Evolutionary conservation across 1,139 yeast genomes (phyloP), one percentile per base, ranked within the genome.

Genomic region (Blastobotrys capitulatus): DNA sequence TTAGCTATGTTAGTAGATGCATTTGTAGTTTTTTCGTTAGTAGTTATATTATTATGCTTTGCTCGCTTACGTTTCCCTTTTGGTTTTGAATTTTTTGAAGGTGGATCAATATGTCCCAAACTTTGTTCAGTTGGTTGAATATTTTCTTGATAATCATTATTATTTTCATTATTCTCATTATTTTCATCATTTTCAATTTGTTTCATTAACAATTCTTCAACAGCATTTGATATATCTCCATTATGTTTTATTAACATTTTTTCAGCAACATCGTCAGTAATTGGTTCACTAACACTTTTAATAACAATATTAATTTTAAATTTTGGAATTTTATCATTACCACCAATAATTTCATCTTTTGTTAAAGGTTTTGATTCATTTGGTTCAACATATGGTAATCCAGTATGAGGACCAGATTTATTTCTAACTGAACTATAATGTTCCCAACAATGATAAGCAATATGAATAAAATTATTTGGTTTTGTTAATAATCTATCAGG

Each of bases 391-490:
- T 57, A 50, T 1, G 73, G 71, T 13, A 62, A 56, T 2, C 75
- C 75, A 10, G 54, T 52, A 47, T 65, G 68, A 6, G 75, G 74
- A 0, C 73, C 74, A 9, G 54, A 59, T 12, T 60, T 52, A 43
- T 68, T 66, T 19, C 75, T 60, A 6, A 71, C 69, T 10, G 72
- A 65, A 18, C 72, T 68, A 52, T 71, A 71, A 56, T 71, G 75
- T 51, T 71, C 75, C 74, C 74, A 71, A 2, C 65, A 60, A 46
- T 71, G 75, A 46, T 71, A 71, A 6, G 73, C 75, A 38, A 71
- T 59, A 47, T 71, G 74, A 29, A 29, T 10, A 22, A 5, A 22
- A 7, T 67, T 54, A 19, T 57, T 51, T n/a, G 44, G 42, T 6
- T 54, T 50, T 22, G 40, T 34, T 31, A 38, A 44, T 12, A 40